Evolutionary conservation across 805 yeast genomes (phyloP).

Genomic region (Groenewaldozyma salmanticensis): DNA sequence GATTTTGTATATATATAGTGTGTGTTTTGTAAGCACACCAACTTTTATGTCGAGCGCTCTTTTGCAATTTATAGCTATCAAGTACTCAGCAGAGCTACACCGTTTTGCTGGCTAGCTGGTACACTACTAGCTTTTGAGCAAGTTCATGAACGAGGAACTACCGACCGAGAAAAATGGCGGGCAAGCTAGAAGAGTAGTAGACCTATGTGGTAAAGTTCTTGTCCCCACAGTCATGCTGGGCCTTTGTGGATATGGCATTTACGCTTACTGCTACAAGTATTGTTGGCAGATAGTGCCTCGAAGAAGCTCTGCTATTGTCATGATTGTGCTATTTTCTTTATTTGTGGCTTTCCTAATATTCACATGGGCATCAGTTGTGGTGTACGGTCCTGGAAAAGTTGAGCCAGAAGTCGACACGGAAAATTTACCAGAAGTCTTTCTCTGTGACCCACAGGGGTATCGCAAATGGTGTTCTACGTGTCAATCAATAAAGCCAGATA

Average conservation of each 20-base stretch:
- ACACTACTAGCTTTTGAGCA: no score
- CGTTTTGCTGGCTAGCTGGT: no score
- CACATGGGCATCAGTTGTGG: slow-evolving; percentile 38
- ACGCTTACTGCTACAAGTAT: slow-evolving; percentile 36
- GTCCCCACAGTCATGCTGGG: slow-evolving; percentile 11
- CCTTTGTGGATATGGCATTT: slow-evolving; percentile 34
- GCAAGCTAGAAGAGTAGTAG: background rate
- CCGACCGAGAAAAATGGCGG: background rate
- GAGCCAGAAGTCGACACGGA: slow-evolving; percentile 4
- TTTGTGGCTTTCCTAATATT: slow-evolving; percentile 21
- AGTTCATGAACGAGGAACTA: no score
- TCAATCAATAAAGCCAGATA: slow-evolving; percentile 49
- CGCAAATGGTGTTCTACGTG: slow-evolving; percentile 72
- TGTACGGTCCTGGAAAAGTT: slow-evolving; percentile 53
- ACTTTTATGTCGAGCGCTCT: no score
- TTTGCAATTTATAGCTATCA: no score
- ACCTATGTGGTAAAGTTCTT: background rate
- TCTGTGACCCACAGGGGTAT: slow-evolving; percentile 62
- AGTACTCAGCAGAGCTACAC: no score
- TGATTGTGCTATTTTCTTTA: slow-evolving; percentile 28
- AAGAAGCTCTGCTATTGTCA: slow-evolving; percentile 30
- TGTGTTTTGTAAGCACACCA: no score
- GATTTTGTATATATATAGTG: no score
- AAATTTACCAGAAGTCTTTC: slow-evolving; percentile 47
- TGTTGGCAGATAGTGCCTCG: slow-evolving; percentile 33